Evolutionary conservation across 2,329 filamentous ascomycete genomes (phyloP), one percentile per base, ranked within the genome.

Genomic region (Penicillium concentricum): DNA sequence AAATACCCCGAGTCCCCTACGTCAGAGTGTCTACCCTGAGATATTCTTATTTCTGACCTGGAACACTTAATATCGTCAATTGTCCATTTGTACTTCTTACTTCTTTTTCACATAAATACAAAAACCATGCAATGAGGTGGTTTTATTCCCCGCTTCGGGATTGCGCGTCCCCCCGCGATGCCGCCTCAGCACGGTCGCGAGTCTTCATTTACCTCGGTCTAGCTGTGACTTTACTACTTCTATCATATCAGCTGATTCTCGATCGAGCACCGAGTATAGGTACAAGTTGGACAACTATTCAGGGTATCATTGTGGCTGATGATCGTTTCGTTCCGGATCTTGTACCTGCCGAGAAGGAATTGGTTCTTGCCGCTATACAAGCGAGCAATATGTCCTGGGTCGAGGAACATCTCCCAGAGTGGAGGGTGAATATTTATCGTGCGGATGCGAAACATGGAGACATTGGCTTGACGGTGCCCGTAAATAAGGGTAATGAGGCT

Each of bases 401-500:
- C 0, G 51, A 59, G 1, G 56, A 64, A 9, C 24, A 61, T 41
- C 24, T 67, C 13, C 50, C 61, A 2, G 43, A 56, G 4, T 67
- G 65, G 65, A 13, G 38, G 2, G 24, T 32, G 28, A 68, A 63
- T 41, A 72, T 79, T 18, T 81, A 80, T 63, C 67, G 70, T 5
- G 77, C 78, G 2, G 76, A 81, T 55, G 72, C 76, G 26, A 32
- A 57, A n/a, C 34, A 62, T 1, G 51, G 60, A 39, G 75, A 76
- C 5, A 53, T 61, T 26, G 49, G 16, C 0, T 65, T 79, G 22
- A 77, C 69, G 0, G 76, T 81, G 12, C 78, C 78, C 1, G 68
- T 67, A 46, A 81, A 81, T 61, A 80, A 80, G 62, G 79, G 79
- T 0, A 70, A 78, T 38, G 79, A 81, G 61, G 76, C 74, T 20